A percentile compares a stretch with the other conserved stretches of the same genome.
Evolutionary conservation across 2,329 filamentous ascomycete species (phyloP).

Genomic region (Exophiala sp.): DNA sequence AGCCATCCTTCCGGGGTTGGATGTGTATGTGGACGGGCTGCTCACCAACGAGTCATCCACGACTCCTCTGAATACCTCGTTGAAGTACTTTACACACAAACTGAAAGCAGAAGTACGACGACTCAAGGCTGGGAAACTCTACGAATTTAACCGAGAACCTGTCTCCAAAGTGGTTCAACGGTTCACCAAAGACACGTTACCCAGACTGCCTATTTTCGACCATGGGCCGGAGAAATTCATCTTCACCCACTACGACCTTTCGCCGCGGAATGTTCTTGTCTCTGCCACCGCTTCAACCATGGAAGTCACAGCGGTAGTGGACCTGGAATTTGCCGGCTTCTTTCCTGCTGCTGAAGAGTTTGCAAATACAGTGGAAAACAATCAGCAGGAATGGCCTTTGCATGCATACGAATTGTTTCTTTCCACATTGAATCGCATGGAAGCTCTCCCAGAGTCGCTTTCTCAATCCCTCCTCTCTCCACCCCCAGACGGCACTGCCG

Average conservation of each 20-base stretch:
- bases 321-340: constrained; percentile 33
- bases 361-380: constrained; percentile 17
- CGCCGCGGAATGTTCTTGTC: constrained; percentile 29
- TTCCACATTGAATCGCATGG: constrained; percentile 7
- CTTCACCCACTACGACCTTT: constrained; percentile 30
- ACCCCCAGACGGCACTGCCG: constrained; percentile 2
- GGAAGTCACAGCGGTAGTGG: constrained; percentile 30
- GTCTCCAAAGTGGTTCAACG: constrained; percentile 10
- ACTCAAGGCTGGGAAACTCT: constrained; percentile 12
- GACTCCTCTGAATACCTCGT: constrained; percentile 6
- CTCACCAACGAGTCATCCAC: constrained; percentile 9
- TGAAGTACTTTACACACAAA: constrained; percentile 11
- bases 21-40: constrained; percentile 18
- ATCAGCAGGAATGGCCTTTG: constrained; percentile 21
- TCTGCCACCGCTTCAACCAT: constrained; percentile 15
- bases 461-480: constrained; percentile 1
- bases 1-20: constrained; percentile 15
- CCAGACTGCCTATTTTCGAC: constrained; percentile 13
- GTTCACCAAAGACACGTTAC: constrained; percentile 17
- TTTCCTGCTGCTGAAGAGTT: constrained; percentile 32
- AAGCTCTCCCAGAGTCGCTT: constrained; percentile 12
- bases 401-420: constrained; percentile 16
- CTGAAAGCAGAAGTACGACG: constrained; percentile 8
- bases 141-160: constrained; percentile 14
- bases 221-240: constrained; percentile 20